phyloP scores from a whole-genome alignment of 2,329 filamentous ascomycete species.

The Knoxdaviesia proteae region DNA sequence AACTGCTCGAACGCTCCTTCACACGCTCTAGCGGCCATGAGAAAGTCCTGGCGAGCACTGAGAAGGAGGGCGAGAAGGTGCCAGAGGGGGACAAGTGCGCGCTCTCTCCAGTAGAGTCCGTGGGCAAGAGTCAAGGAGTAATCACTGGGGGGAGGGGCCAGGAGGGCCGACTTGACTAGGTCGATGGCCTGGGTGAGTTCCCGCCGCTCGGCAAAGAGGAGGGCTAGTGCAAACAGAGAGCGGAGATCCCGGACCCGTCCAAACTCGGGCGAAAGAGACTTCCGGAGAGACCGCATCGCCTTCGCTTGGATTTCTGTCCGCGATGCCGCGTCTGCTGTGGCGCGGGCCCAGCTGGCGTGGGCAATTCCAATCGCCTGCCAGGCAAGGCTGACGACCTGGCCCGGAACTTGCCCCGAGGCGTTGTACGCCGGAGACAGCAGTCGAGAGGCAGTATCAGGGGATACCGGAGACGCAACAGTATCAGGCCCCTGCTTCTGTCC shows the following conservation, averaged over 20 bases:
- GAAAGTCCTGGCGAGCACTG: constrained; percentile 69
- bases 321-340: constrained; percentile 53
- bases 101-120: constrained; percentile 38
- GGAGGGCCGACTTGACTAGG: constrained; percentile 56
- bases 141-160: constrained; percentile 30
- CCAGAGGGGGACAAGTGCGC: constrained; percentile 60
- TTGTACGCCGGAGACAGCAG: constrained; percentile 1
- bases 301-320: constrained; percentile 56
- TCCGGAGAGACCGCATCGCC: constrained; percentile 56
- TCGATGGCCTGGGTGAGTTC: constrained; percentile 66
- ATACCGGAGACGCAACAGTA: too few relatives aligned
- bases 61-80: constrained; percentile 74
- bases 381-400: constrained; percentile 42
- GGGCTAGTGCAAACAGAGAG: constrained; percentile 57
- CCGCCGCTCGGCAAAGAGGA: constrained; percentile 75
- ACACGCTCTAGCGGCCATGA: constrained; percentile 61
- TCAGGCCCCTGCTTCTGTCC: too few relatives aligned
- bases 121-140: constrained; percentile 21
- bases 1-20: constrained; percentile 87
- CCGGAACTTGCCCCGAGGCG: constrained; percentile 21
- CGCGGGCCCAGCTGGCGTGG: constrained; percentile 68
- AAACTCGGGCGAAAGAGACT: constrained; percentile 46
- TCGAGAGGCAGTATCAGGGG: too few relatives aligned
- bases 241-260: constrained; percentile 49
- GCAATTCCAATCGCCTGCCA: constrained; percentile 76